phyloP scores from a whole-genome alignment of 2,329 filamentous ascomycete species.

The Alternaria hordeiaustralica region DNA sequence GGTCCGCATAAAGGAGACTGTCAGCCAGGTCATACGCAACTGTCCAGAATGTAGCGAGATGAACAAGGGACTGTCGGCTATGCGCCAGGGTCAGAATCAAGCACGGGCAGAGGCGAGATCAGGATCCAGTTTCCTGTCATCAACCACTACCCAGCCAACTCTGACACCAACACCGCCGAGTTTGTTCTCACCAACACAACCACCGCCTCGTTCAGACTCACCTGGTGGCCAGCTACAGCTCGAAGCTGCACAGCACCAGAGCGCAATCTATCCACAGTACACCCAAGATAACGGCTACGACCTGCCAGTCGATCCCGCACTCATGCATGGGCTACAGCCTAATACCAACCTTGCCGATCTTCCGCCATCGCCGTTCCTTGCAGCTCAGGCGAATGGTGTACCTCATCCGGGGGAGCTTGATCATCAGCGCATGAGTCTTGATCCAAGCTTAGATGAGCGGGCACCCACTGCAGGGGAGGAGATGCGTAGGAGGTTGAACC shows the following conservation, averaged over 20 bases:
- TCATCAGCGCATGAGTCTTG: constrained; percentile 7
- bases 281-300: constrained; percentile 54
- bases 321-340: constrained; percentile 56
- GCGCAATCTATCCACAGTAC: constrained; percentile 28
- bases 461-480: constrained; percentile 32
- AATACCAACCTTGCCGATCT: constrained; percentile 33
- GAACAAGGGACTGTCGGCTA: constrained; percentile 43
- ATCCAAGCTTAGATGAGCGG: constrained; percentile 11
- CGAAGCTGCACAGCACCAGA: constrained; percentile 38
- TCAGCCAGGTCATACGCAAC: constrained; percentile 90
- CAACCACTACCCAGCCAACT: constrained; percentile 8
- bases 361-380: constrained; percentile 45
- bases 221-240: constrained; percentile 37
- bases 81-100: constrained; percentile 30
- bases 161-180: constrained; percentile 19
- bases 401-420: constrained; percentile 18
- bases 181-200: constrained; percentile 13
- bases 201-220: constrained; percentile 24
- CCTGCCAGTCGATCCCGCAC: constrained; percentile 67
- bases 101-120: constrained; percentile 15
- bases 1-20: constrained; percentile 97
- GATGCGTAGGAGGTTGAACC: constrained; percentile 30
- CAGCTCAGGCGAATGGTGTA: constrained; percentile 23
- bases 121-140: constrained; percentile 8
- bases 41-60: constrained; percentile 86